Percentiles rank a stretch among this genome's conserved stretches.
Evolutionary conservation across 2,329 filamentous ascomycete genomes (phyloP).

Genomic region (Fusarium illudens): DNA sequence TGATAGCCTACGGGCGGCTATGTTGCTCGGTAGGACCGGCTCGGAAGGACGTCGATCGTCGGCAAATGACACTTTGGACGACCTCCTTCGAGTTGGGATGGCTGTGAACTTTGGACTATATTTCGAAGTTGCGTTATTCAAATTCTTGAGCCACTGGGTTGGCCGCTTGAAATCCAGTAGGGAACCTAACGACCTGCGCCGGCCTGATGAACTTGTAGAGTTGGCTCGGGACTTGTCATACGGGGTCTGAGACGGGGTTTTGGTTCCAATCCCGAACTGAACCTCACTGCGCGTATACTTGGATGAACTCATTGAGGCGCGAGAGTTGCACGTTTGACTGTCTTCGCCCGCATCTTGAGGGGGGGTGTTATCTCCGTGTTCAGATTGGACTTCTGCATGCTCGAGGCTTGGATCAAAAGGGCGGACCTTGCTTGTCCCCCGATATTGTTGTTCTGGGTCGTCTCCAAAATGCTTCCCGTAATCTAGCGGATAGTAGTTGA

Average conservation of each 20-base stretch:
- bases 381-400: background rate
- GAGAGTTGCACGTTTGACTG: background rate
- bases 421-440: conserved; percentile 24
- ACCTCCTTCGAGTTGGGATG: conserved; percentile 28
- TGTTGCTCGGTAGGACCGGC: conserved; percentile 24
- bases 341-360: background rate
- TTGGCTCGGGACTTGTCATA: background rate
- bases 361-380: background rate
- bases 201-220: conserved; percentile 17
- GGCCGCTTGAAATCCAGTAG: conserved; percentile 47
- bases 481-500: conserved; percentile 22
- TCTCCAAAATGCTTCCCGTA: background rate
- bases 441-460: background rate
- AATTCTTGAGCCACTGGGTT: conserved; percentile 46
- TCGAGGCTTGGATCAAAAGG: conserved; percentile 21
- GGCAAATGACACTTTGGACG: conserved; percentile 8
- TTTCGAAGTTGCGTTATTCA: conserved; percentile 42
- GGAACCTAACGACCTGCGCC: conserved; percentile 41
- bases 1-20: conserved; percentile 28
- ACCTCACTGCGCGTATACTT: background rate
- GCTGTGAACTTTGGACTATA: conserved; percentile 43
- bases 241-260: conserved; percentile 2
- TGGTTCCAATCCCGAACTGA: conserved; percentile 5
- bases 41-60: conserved; percentile 37
- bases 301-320: background rate